Evolutionary conservation across 495 filamentous ascomycete genomes (phyloP).

Genomic region (Talaromyces adpressus): DNA sequence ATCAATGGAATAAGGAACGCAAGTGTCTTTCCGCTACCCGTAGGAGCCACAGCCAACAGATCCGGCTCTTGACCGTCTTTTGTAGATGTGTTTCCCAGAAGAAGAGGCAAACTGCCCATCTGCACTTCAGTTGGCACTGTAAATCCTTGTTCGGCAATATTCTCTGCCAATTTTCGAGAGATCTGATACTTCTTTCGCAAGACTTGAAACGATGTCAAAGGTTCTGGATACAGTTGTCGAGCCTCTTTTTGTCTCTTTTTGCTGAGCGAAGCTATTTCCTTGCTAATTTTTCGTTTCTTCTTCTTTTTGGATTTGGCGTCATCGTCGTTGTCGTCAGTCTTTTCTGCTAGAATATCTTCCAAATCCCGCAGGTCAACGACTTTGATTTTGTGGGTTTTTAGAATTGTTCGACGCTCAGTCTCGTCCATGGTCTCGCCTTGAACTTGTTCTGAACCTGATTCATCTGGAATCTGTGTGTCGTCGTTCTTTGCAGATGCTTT

Average conservation of each 20-base stretch:
- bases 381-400: constrained; percentile 82
- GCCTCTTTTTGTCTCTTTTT: constrained; percentile 49
- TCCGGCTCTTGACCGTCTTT: constrained; percentile 44
- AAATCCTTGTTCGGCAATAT: constrained; percentile 79
- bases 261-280: constrained; percentile 32
- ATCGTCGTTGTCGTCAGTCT: constrained; percentile 33
- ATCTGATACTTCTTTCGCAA: constrained; percentile 63
- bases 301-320: constrained; percentile 16
- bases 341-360: constrained; percentile 28
- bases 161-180: constrained; percentile 62
- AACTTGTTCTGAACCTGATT: constrained; percentile 16
- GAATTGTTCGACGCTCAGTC: constrained; percentile 63
- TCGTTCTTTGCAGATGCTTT: constrained; percentile 10
- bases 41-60: constrained; percentile 84
- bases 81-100: constrained; percentile 43
- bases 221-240: constrained; percentile 60
- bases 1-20: constrained; percentile 85
- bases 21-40: constrained; percentile 94
- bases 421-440: constrained; percentile 36
- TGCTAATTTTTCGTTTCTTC: constrained; percentile 45
- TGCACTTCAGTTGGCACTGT: constrained; percentile 88
- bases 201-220: constrained; percentile 69
- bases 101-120: constrained; percentile 71
- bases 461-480: constrained; percentile 12
- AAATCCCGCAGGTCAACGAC: constrained; percentile 58